Evolutionary conservation across 495 filamentous ascomycete species (phyloP).

Genomic region (Neurospora sp.): DNA sequence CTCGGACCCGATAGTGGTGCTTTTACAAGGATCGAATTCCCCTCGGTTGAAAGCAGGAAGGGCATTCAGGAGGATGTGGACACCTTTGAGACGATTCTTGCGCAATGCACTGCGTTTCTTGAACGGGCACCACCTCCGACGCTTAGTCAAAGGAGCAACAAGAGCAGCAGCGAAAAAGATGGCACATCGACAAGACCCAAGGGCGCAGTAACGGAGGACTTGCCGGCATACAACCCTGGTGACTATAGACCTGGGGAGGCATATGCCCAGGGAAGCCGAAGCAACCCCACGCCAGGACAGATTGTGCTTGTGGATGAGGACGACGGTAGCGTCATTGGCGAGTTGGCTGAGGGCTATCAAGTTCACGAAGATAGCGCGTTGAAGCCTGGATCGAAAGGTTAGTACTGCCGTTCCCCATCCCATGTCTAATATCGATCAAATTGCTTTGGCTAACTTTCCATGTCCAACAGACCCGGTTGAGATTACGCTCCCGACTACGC

Average conservation of each 20-base stretch:
- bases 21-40: constrained; percentile 87
- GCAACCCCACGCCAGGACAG: constrained; percentile 47
- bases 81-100: constrained; percentile 92
- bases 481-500: constrained; percentile 70
- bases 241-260: constrained; percentile 71
- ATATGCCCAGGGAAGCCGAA: constrained; percentile 49
- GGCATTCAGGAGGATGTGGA: constrained; percentile 86
- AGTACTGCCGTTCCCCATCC: constrained; percentile 9
- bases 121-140: constrained; percentile 60
- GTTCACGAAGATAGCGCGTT: constrained; percentile 65
- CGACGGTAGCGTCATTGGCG: constrained; percentile 88
- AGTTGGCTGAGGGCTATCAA: constrained; percentile 72
- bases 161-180: constrained; percentile 38
- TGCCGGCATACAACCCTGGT: constrained; percentile 67
- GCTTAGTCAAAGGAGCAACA: not conserved
- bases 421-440: not conserved
- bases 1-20: constrained; percentile 75
- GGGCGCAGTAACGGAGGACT: constrained; percentile 28
- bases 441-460: constrained; percentile 1
- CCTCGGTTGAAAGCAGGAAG: constrained; percentile 53
- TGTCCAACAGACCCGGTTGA: constrained; percentile 70
- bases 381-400: constrained; percentile 80
- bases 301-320: constrained; percentile 96
- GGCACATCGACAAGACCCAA: constrained; percentile 32
- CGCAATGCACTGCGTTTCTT: constrained; percentile 89